A percentile compares a stretch with the other conserved stretches of the same genome.
Evolutionary conservation across 2,329 filamentous ascomycete species (phyloP).

Genomic region (Aspergillus intermedius): DNA sequence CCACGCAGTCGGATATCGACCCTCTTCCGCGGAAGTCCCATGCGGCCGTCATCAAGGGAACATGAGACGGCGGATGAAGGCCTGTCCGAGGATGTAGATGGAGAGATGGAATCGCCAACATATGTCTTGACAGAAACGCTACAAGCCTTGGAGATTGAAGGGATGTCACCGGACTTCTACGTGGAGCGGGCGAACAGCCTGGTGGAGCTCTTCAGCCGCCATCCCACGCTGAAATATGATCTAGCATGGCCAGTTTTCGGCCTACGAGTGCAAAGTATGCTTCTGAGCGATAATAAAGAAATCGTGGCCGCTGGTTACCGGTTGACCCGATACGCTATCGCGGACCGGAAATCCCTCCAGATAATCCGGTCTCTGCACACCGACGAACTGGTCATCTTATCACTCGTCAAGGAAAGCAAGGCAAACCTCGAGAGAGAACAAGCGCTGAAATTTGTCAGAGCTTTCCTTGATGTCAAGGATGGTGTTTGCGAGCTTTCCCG

Average conservation of each 20-base stretch:
- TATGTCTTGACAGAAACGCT: constrained; percentile 85
- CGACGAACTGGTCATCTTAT: constrained; percentile 85
- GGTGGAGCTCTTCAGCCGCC: constrained; percentile 91
- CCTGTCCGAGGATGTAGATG: constrained; percentile 52
- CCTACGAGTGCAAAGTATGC: constrained; percentile 86
- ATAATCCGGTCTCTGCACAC: constrained; percentile 84
- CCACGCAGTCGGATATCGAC: constrained; percentile 49
- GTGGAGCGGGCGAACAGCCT: constrained; percentile 85
- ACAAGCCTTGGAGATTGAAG: constrained; percentile 79
- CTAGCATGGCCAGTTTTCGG: constrained; percentile 95
- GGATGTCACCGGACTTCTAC: constrained; percentile 89
- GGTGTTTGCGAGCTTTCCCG: constrained; percentile 82
- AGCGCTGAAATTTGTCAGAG: constrained; percentile 89
- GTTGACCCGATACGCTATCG: constrained; percentile 89
- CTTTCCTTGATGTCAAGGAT: constrained; percentile 91
- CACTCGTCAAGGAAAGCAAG: constrained; percentile 90
- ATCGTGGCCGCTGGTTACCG: constrained; percentile 92
- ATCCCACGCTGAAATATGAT: constrained; percentile 93
- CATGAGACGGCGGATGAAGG: constrained; percentile 34
- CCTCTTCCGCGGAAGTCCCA: constrained; percentile 51
- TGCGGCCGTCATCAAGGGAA: constrained; percentile 44
- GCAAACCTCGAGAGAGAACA: constrained; percentile 96
- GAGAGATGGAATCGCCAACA: constrained; percentile 75
- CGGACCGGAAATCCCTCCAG: constrained; percentile 79
- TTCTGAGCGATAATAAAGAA: constrained; percentile 90